Conservation (phyloP, 2,329 filamentous ascomycete species). For the Aureobasidium sp. region DNA sequence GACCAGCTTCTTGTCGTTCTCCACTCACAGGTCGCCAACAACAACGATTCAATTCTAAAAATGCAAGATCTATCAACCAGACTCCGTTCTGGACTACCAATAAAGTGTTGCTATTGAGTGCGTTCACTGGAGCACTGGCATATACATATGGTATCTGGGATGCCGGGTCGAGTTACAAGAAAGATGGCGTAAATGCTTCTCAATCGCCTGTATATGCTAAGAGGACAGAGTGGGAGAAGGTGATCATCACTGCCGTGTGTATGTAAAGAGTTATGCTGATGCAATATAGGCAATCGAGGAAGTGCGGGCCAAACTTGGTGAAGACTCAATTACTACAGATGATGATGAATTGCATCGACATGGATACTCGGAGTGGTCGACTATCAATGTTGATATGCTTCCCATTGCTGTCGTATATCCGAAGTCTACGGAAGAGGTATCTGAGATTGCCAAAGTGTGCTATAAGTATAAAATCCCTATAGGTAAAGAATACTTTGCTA, state of each 20-base stretch:
- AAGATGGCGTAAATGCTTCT: slow-evolving; percentile 16
- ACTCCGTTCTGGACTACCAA: slow-evolving; percentile 40
- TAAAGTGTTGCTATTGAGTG: slow-evolving; percentile 42
- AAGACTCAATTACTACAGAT: slow-evolving; percentile 57
- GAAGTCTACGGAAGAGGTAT: slow-evolving; percentile 57
- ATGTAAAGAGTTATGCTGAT: neutral
- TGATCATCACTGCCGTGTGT: slow-evolving; percentile 22
- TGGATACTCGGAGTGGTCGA: slow-evolving; percentile 65
- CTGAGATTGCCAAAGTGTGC: slow-evolving; percentile 61
- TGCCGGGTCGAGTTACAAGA: slow-evolving; percentile 14
- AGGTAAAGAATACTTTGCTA: slow-evolving; percentile 27
- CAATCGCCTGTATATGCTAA: slow-evolving; percentile 41
- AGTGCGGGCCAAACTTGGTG: slow-evolving; percentile 45
- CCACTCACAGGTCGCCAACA: neutral
- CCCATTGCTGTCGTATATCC: slow-evolving; percentile 62
- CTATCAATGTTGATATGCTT: slow-evolving; percentile 56
- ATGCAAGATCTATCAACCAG: neutral
- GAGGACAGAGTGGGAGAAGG: slow-evolving; percentile 45
- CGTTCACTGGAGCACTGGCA: slow-evolving; percentile 45
- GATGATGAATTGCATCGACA: slow-evolving; percentile 57
- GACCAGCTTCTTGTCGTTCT: neutral
- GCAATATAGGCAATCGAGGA: slow-evolving; percentile 47
- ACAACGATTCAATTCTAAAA: neutral
- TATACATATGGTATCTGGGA: slow-evolving; percentile 45
- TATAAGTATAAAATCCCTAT: slow-evolving; percentile 74